Conservation (phyloP, 495 filamentous ascomycete genomes). For the Annulohypoxylon nitens region DNA sequence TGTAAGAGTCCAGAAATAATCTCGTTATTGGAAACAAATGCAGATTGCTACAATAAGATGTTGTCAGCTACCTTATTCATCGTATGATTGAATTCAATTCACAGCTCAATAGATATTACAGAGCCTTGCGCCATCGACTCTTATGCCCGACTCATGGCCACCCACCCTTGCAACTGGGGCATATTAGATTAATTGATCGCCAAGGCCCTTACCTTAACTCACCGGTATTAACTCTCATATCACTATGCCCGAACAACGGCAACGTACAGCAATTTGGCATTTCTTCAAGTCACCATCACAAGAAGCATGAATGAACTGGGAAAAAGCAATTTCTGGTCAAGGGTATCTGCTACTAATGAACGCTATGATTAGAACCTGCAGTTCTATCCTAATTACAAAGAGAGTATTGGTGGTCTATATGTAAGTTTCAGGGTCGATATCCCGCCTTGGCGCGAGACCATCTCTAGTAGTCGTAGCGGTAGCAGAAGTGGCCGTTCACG, state of each 20-base stretch:
- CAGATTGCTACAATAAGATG: background rate
- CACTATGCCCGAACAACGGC: background rate
- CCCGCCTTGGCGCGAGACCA: constrained; percentile 3
- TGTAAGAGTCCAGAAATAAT: constrained; percentile 3
- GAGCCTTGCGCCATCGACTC: background rate
- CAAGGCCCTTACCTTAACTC: background rate
- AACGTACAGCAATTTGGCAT: background rate
- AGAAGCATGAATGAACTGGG: background rate
- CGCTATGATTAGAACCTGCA: constrained; percentile 12
- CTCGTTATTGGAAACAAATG: background rate
- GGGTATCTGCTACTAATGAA: constrained; percentile 5
- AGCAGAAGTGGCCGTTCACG: constrained; percentile 49
- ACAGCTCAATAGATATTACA: background rate
- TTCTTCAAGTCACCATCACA: background rate
- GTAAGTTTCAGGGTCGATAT: constrained; percentile 1
- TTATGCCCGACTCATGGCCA: background rate
- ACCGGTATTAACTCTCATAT: background rate
- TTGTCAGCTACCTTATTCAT: background rate
- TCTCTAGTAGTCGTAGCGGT: constrained; percentile 51
- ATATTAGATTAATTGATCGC: constrained; percentile 1
- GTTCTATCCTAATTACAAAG: constrained; percentile 14
- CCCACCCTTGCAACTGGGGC: background rate
- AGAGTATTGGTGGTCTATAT: constrained; percentile 16
- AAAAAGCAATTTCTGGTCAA: background rate
- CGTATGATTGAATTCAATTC: background rate